phyloP scores from a whole-genome alignment of 768 basidiomycete species.

The Gloeophyllum trabeum region DNA sequence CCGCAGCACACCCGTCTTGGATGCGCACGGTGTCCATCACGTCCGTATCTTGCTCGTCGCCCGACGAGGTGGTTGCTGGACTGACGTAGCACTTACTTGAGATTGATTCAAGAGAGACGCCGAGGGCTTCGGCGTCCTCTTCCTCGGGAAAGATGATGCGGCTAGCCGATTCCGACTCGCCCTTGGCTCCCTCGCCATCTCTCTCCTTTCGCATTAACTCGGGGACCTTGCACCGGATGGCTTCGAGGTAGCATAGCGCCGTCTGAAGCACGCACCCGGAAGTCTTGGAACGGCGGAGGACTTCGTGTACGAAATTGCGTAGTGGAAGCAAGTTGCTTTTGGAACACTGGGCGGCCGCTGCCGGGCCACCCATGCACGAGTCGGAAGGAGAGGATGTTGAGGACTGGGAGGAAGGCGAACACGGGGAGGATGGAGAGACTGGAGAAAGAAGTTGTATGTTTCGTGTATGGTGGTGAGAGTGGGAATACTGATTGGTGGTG shows the following conservation, averaged over 20 bases:
- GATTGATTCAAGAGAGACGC: too few relatives aligned
- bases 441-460: constrained; percentile 43
- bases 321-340: constrained; percentile 45
- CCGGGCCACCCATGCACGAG: constrained; percentile 14
- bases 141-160: constrained; percentile 31
- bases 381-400: constrained; percentile 12
- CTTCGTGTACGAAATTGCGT: constrained; percentile 78
- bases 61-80: background rate
- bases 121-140: constrained; percentile 28
- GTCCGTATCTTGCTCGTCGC: constrained; percentile 1
- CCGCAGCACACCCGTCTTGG: background rate
- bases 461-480: constrained; percentile 9
- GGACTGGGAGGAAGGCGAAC: constrained; percentile 18
- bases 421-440: constrained; percentile 33
- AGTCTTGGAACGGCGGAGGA: constrained; percentile 77
- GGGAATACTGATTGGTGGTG: constrained; percentile 6
- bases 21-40: background rate
- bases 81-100: background rate
- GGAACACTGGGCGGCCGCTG: constrained; percentile 8
- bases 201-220: constrained; percentile 45
- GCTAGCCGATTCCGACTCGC: constrained; percentile 29
- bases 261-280: constrained; percentile 79
- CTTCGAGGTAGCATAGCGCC: constrained; percentile 81
- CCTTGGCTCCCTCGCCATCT: constrained; percentile 26
- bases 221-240: constrained; percentile 61